Evolutionary conservation across 495 filamentous ascomycete genomes (phyloP).

Genomic region (Penicillium lagena): DNA sequence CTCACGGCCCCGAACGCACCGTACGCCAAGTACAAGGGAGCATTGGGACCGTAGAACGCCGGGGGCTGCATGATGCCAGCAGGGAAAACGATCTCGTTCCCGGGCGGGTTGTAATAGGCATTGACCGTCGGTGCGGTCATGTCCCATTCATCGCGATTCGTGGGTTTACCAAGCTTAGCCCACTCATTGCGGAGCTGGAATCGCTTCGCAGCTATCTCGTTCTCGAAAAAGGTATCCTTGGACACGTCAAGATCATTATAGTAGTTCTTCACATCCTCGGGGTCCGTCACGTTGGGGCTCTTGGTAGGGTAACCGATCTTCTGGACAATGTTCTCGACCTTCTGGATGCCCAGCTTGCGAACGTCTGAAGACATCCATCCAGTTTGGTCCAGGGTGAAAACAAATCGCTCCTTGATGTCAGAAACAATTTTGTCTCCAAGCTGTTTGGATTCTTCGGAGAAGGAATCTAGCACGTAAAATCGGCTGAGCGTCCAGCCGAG

Average conservation of each 20-base stretch:
- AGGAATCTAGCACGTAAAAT: constrained; percentile 62
- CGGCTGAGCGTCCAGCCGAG: constrained; percentile 56
- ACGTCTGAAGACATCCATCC: constrained; percentile 67
- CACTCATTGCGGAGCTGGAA: constrained; percentile 45
- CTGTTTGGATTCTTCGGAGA: constrained; percentile 54
- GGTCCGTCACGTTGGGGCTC: constrained; percentile 56
- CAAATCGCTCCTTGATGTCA: constrained; percentile 63
- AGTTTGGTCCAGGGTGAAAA: constrained; percentile 50
- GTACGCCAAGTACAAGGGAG: constrained; percentile 62
- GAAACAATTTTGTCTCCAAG: constrained; percentile 64
- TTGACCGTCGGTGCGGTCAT: constrained; percentile 59
- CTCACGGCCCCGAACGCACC: constrained; percentile 66
- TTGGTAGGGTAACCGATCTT: constrained; percentile 70
- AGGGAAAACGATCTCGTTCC: constrained; percentile 66
- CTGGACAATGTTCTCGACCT: constrained; percentile 65
- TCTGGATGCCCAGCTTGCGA: constrained; percentile 54
- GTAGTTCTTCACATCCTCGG: constrained; percentile 49
- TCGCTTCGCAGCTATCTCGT: constrained; percentile 43
- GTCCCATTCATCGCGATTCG: constrained; percentile 54
- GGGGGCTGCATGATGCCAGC: constrained; percentile 71
- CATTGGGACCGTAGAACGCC: constrained; percentile 52
- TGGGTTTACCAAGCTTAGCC: constrained; percentile 54
- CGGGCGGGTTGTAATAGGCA: constrained; percentile 57
- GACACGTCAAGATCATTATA: constrained; percentile 51
- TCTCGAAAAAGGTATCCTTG: constrained; percentile 52